phyloP scores from a whole-genome alignment of 495 filamentous ascomycete genomes.

The Neurospora discreta region DNA sequence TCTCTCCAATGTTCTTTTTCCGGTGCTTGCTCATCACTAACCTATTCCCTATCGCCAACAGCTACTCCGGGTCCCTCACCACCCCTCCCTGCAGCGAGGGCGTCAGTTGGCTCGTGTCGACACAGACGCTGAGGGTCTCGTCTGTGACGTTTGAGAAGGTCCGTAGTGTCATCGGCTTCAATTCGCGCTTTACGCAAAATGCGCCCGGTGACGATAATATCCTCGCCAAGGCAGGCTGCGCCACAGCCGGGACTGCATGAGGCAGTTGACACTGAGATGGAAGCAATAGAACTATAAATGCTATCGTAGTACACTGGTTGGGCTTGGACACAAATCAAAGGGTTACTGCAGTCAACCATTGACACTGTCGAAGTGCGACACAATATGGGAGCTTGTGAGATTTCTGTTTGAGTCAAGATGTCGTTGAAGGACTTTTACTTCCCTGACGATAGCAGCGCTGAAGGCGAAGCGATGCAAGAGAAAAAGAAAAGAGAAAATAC shows the following conservation, averaged over 20 bases:
- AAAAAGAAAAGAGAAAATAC: background rate
- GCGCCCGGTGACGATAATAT: conserved; percentile 42
- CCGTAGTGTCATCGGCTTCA: conserved; percentile 53
- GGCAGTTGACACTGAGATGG: background rate
- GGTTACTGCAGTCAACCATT: background rate
- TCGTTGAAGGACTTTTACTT: background rate
- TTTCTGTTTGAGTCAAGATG: background rate
- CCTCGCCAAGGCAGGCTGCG: conserved; percentile 14
- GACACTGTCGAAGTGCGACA: background rate
- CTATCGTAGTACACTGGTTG: background rate
- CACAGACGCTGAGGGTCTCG: conserved; percentile 39
- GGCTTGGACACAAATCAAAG: background rate
- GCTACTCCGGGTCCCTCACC: conserved; percentile 53
- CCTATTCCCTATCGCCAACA: background rate
- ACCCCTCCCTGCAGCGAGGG: conserved; percentile 59
- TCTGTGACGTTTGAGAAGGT: conserved; percentile 42
- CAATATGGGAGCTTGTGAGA: background rate
- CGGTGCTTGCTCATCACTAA: background rate
- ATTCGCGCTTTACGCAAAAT: conserved; percentile 53
- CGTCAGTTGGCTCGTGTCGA: conserved; percentile 46
- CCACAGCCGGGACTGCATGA: background rate
- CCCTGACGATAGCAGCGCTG: background rate
- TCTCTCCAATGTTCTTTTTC: background rate
- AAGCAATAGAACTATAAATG: background rate
- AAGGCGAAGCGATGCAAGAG: background rate